phyloP scores from a whole-genome alignment of 1,284 basidiomycete genomes.

The Ustilago nuda region DNA sequence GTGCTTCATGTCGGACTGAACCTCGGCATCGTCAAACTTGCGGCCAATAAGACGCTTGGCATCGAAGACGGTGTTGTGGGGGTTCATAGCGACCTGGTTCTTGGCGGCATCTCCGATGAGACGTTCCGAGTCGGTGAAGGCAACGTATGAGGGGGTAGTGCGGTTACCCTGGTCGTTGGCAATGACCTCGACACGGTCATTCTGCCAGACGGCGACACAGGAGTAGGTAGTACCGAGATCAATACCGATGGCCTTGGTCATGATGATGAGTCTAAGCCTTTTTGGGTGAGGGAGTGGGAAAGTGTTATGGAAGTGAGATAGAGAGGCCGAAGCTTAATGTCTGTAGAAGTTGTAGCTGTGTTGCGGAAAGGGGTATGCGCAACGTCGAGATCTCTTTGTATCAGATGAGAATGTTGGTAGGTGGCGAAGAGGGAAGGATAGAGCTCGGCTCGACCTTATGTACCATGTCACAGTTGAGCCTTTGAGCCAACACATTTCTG shows the following conservation, averaged over 20 bases:
- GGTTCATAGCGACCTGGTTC: constrained; percentile 82
- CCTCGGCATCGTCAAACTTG: constrained; percentile 85
- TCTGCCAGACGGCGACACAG: constrained; percentile 87
- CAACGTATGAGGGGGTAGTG: constrained; percentile 80
- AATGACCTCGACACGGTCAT: constrained; percentile 93
- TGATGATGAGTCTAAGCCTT: constrained; percentile 37
- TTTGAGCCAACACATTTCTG: constrained; percentile 1
- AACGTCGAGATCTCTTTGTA: constrained; percentile 23
- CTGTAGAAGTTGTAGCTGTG: constrained; percentile 21
- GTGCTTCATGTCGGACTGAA: constrained; percentile 94
- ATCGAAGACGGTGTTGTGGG: constrained; percentile 77
- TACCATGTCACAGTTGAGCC: constrained; percentile 13
- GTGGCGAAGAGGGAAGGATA: not conserved
- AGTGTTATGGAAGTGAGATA: constrained; percentile 4
- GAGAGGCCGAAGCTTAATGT: constrained; percentile 22
- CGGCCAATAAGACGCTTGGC: constrained; percentile 91
- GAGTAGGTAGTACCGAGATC: constrained; percentile 84
- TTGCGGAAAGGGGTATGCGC: constrained; percentile 52
- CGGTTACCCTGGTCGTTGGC: constrained; percentile 97
- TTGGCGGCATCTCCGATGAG: constrained; percentile 93
- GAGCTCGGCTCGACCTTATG: constrained; percentile 25
- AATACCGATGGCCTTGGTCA: constrained; percentile 87
- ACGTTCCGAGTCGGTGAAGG: constrained; percentile 81
- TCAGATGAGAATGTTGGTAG: constrained; percentile 29
- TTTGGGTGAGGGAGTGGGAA: constrained; percentile 10